phyloP scores from a whole-genome alignment of 1,284 basidiomycete genomes.

The Mrakiaceae sp. region DNA sequence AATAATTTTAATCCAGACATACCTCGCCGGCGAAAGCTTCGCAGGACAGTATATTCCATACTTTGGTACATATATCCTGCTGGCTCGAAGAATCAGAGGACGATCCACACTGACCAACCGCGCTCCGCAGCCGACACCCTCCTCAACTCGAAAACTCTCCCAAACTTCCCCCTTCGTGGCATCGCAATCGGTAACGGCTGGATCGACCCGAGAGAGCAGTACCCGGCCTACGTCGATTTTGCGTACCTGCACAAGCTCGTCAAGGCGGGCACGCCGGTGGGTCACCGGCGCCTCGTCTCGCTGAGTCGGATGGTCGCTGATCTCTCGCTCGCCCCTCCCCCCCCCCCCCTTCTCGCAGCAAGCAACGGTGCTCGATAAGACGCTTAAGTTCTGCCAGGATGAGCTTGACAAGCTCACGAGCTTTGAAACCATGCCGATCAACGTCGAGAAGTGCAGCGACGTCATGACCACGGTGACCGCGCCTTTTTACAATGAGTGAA shows the following conservation, averaged over 20 bases:
- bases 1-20: constrained; percentile 52
- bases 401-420: constrained; percentile 40
- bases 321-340: not conserved
- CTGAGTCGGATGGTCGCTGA: not conserved
- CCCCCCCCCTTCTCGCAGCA: constrained; percentile 33
- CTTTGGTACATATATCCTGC: constrained; percentile 49
- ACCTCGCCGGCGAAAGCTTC: constrained; percentile 83
- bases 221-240: constrained; percentile 81
- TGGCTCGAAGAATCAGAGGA: not conserved
- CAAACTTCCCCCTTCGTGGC: constrained; percentile 52
- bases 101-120: too few species aligned
- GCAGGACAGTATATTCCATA: constrained; percentile 99
- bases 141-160: constrained; percentile 49
- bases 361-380: constrained; percentile 52
- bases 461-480: constrained; percentile 53
- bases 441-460: constrained; percentile 51
- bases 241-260: constrained; percentile 68
- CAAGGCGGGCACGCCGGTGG: constrained; percentile 56
- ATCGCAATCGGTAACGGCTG: constrained; percentile 93
- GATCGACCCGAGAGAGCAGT: constrained; percentile 84
- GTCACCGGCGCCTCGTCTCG: constrained; percentile 20
- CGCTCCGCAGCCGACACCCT: constrained; percentile 57
- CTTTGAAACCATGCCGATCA: constrained; percentile 45
- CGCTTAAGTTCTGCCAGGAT: constrained; percentile 52
- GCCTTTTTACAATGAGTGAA: constrained; percentile 54